Conservation (phyloP, 257 asterid genomes). For the Craterostigma plantagineum region DNA sequence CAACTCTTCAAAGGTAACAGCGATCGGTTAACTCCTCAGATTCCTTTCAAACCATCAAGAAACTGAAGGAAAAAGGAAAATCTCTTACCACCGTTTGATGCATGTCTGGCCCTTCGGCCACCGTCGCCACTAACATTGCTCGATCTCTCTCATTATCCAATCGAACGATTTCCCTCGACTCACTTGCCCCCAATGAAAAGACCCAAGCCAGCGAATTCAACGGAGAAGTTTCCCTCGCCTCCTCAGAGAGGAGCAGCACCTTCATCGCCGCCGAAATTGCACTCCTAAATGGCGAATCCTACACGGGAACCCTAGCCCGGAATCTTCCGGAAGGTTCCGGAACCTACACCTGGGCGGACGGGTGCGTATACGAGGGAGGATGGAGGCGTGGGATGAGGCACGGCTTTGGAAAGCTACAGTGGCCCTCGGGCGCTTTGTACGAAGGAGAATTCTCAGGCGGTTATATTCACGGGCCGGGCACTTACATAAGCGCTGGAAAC, state of each 20-base stretch:
- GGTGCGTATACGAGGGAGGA: constrained; percentile 77
- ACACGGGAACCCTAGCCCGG: constrained; percentile 48
- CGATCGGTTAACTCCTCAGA: no score
- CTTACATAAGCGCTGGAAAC: constrained; percentile 26
- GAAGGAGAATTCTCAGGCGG: constrained; percentile 89
- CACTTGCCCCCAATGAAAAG: constrained; percentile 18
- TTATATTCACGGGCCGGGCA: constrained; percentile 70
- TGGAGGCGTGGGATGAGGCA: constrained; percentile 90
- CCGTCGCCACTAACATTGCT: constrained; percentile 29
- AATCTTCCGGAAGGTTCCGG: constrained; percentile 69
- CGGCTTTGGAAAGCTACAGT: constrained; percentile 63
- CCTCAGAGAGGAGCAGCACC: constrained; percentile 25
- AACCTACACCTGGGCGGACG: constrained; percentile 69
- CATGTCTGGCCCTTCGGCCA: constrained; percentile 89
- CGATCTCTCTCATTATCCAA: constrained; percentile 37
- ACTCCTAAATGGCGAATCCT: constrained; percentile 43
- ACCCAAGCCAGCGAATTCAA: constrained; percentile 14
- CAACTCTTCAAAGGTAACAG: no score
- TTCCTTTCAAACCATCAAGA: no score
- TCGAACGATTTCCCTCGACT: constrained; percentile 42
- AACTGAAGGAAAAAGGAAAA: no score
- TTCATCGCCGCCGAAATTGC: constrained; percentile 30
- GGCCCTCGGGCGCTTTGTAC: constrained; percentile 72
- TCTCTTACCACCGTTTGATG: constrained; percentile 12
- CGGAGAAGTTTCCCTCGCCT: constrained; percentile 35